Evolutionary conservation across 139 green algal genomes (phyloP).

Genomic region (Pleodorina starrii): DNA sequence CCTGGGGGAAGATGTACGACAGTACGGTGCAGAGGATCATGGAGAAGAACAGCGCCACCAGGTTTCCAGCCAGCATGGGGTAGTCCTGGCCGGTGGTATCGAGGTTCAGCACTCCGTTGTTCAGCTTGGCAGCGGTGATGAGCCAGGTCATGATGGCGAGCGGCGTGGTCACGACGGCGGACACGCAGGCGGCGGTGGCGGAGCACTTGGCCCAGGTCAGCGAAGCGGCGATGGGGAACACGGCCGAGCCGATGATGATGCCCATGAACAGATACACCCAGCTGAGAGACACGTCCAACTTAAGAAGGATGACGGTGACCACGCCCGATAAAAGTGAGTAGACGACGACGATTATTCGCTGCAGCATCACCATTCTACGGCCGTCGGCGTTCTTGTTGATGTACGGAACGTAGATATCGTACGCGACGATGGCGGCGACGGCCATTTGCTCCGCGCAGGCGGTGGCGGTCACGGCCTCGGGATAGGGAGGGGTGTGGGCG

Average conservation of each 20-base stretch:
- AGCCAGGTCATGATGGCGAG: conserved; percentile 77
- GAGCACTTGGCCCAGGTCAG: conserved; percentile 76
- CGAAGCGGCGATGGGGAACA: conserved; percentile 74
- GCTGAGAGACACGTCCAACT: conserved; percentile 81
- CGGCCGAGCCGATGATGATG: conserved; percentile 89
- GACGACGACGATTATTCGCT: conserved; percentile 71
- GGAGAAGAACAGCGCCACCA: conserved; percentile 82
- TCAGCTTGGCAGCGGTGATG: conserved; percentile 54
- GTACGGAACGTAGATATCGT: conserved; percentile 82
- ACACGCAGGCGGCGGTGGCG: conserved; percentile 77
- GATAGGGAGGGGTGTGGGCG: no score
- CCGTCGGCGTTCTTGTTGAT: conserved; percentile 86
- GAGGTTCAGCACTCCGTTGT: conserved; percentile 48
- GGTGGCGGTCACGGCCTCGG: conserved; percentile 84
- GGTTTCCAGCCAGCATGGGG: conserved; percentile 91
- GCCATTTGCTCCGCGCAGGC: conserved; percentile 93
- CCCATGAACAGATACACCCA: conserved; percentile 91
- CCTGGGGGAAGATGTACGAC: conserved; percentile 69
- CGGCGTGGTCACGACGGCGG: conserved; percentile 70
- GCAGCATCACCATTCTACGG: conserved; percentile 72
- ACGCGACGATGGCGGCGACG: conserved; percentile 88
- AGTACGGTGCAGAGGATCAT: conserved; percentile 78
- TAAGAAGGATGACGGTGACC: conserved; percentile 87
- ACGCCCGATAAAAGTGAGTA: conserved; percentile 82
- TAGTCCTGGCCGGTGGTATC: conserved; percentile 76